These are phyloP conservation scores for Candida mesenterica DNA, from an alignment of 1,139 yeast species.

Conservation along the genomic window DNA sequence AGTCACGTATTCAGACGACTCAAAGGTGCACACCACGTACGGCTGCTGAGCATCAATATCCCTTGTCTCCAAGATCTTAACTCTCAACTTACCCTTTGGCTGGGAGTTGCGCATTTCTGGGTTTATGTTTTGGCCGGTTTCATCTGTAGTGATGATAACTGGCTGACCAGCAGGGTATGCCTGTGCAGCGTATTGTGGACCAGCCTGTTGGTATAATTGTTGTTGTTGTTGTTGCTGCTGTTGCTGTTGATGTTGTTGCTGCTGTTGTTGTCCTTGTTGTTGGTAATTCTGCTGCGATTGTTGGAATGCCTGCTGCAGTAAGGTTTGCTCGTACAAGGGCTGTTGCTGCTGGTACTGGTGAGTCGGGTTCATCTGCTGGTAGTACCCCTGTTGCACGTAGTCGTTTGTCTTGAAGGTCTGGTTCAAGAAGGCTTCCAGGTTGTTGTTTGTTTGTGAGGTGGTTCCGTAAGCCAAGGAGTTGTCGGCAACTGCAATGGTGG, in stretches of 20 bases:
- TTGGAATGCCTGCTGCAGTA: conserved; percentile 8
- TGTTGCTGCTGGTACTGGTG: conserved; percentile 8
- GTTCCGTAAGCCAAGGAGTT: conserved; percentile 70
- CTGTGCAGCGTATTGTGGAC: conserved; percentile 13
- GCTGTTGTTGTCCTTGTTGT: conserved; percentile 12
- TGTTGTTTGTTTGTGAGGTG: conserved; percentile 38
- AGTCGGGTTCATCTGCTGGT: conserved; percentile 8
- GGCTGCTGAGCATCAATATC: conserved; percentile 68
- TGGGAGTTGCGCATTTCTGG: conserved; percentile 34
- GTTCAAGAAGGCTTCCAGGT: conserved; percentile 26
- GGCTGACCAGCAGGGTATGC: conserved; percentile 26
- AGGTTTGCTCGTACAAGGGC: no score
- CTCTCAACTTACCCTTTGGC: conserved; percentile 80
- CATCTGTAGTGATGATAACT: conserved; percentile 47
- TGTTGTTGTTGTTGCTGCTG: conserved; percentile 13
- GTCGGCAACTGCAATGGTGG: conserved; percentile 67
- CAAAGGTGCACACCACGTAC: conserved; percentile 91
- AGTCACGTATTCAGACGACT: conserved; percentile 86
- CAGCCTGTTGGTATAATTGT: conserved; percentile 11
- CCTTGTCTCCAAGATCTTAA: conserved; percentile 76
- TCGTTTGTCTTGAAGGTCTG: conserved; percentile 22
- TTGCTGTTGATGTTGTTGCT: conserved; percentile 11
- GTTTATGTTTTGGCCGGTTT: conserved; percentile 37
- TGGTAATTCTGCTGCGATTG: conserved; percentile 22
- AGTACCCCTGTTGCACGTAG: conserved; percentile 8